Base-by-base conservation (phyloP, 2,329 filamentous ascomycete species). In the Cladosporium sp. region DNA sequence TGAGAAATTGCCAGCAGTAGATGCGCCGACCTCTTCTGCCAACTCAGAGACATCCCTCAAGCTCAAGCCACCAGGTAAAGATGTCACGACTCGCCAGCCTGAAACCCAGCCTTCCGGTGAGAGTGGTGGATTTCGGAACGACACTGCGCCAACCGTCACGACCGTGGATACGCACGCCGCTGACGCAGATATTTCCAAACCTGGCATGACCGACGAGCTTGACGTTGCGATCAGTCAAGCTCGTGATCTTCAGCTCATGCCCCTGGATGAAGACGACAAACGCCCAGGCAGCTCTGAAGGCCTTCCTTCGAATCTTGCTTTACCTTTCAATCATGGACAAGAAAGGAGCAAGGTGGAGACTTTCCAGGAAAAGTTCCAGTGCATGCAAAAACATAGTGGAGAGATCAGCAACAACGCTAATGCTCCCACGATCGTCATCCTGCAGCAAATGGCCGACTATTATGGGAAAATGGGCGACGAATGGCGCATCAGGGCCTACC, bases 381-480 rank as follows among this genome's bases (percentile, higher is more conserved):
- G 87, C 73, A 88, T 89, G 86, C 80, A 87, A 54, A 84, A 84
- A 67, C 80, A 84, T 65, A 82, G 82, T 60, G 79, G 79, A 4
- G 76, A 77, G 6, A 75, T 78, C 15, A 64, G 68, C 11, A 75
- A 80, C 14, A 92, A 90, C 70, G 91, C 92, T 0, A 98, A 97
- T 74, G 80, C 82, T 1, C 81, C 85, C 14, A 96, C 91, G 0
- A 93, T 97, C 60, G 85, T 90, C 57, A 82, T 95, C 2, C 81
- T 97, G 5, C 86, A 92, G 72, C 83, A 90, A 70, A 93, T 97
- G 91, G 85, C 87, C 51, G 85, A 89, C 63, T 90, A 94, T 76
- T 96, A 97, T 76, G 85, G 85, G 4, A 84, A 88, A 7, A 87
- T 86, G n/a, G 84, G 88, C 47, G 93, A 97, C 73, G 85, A 87